phyloP scores from a whole-genome alignment of 768 basidiomycete species.

The Hygrophorus pudorinus region DNA sequence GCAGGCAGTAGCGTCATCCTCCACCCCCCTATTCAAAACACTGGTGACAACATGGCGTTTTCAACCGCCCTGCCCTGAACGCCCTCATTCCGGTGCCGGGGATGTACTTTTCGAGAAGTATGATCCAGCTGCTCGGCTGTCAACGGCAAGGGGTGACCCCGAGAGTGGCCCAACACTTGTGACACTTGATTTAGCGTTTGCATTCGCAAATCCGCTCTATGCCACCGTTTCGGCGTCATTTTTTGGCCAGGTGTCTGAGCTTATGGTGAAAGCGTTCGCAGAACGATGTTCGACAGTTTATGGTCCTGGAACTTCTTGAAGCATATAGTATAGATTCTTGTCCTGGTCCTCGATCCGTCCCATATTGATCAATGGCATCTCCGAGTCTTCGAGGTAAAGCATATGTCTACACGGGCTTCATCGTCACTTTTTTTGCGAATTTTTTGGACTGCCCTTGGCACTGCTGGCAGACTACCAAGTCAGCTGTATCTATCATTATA shows the following conservation, averaged over 20 bases:
- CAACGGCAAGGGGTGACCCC: slow-evolving; percentile 19
- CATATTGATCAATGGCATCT: too few relatives aligned
- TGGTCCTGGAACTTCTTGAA: slow-evolving; percentile 24
- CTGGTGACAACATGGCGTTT: slow-evolving; percentile 70
- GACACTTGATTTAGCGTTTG: slow-evolving; percentile 74
- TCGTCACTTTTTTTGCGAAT: too few relatives aligned
- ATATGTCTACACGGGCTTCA: too few relatives aligned
- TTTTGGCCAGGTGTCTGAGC: slow-evolving; percentile 76
- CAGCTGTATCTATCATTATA: too few relatives aligned
- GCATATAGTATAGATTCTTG: not conserved
- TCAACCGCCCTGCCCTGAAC: not conserved
- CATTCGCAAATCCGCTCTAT: slow-evolving; percentile 82
- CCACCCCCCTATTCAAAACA: slow-evolving; percentile 64
- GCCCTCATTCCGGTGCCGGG: slow-evolving; percentile 16
- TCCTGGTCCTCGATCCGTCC: too few relatives aligned
- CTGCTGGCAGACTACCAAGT: too few relatives aligned
- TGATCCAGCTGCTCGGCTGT: slow-evolving; percentile 33
- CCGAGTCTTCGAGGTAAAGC: too few relatives aligned
- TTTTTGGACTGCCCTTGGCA: too few relatives aligned
- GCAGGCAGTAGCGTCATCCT: slow-evolving; percentile 63
- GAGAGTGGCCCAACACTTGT: slow-evolving; percentile 59
- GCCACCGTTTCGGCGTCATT: slow-evolving; percentile 76
- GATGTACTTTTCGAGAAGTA: slow-evolving; percentile 11
- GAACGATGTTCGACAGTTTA: slow-evolving; percentile 69
- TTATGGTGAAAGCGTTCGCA: slow-evolving; percentile 93